phyloP scores from a whole-genome alignment of 1,284 basidiomycete species.

The Sporisorium graminicola region DNA sequence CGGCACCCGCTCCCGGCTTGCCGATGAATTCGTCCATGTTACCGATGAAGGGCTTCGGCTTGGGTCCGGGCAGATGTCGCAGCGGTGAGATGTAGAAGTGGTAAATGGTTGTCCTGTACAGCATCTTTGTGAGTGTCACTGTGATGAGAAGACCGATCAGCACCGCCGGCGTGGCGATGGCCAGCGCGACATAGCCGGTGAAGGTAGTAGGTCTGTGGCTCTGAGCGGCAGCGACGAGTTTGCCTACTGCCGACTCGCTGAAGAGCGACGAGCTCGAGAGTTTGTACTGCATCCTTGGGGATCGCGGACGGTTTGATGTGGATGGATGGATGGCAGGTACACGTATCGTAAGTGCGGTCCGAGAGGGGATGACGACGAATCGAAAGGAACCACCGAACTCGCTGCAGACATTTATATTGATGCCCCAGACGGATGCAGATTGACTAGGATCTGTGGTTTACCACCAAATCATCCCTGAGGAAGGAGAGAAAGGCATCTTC shows the following conservation, averaged over 20 bases:
- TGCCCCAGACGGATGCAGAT: neutral
- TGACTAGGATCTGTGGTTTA: neutral
- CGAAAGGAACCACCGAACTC: neutral
- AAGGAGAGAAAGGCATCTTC: too few relatives aligned
- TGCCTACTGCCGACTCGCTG: conserved; percentile 25
- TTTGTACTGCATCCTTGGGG: conserved; percentile 27
- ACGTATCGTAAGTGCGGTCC: neutral
- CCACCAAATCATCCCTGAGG: neutral
- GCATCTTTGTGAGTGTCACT: conserved; percentile 14
- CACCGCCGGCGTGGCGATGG: conserved; percentile 1
- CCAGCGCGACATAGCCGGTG: conserved; percentile 8
- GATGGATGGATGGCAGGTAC: neutral
- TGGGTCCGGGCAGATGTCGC: conserved; percentile 48
- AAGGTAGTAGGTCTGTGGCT: conserved; percentile 17
- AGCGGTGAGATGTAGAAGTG: conserved; percentile 46
- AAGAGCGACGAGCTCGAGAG: conserved; percentile 21
- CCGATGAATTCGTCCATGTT: conserved; percentile 38
- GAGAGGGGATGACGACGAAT: neutral
- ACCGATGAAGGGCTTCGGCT: conserved; percentile 38
- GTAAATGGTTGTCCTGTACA: conserved; percentile 43
- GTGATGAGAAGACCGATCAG: conserved; percentile 13
- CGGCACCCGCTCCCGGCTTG: conserved; percentile 36
- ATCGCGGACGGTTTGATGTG: neutral
- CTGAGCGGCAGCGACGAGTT: conserved; percentile 16
- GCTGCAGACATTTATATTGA: neutral